A percentile compares a stretch with the other conserved stretches of the same genome.
phyloP scores from a whole-genome alignment of 73 alveolate genomes.

The Tetrahymena borealis region DNA sequence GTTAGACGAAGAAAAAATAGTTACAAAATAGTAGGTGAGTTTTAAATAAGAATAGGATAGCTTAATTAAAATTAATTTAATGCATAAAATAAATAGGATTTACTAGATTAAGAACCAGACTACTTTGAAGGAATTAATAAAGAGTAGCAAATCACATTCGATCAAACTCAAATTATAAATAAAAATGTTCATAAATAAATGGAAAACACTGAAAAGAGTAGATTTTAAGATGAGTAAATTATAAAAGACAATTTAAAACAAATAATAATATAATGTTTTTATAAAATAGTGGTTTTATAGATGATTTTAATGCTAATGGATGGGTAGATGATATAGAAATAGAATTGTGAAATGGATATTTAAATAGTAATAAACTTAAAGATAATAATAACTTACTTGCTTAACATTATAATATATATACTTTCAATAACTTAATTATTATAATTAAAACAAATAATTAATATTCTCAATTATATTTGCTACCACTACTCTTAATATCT shows the following conservation, averaged over 20 bases:
- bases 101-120: background rate
- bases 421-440: no score
- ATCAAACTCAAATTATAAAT: background rate
- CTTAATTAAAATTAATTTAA: background rate
- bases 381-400: background rate
- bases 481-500: no score
- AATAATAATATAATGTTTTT: background rate
- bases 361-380: background rate
- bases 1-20: background rate
- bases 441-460: no score
- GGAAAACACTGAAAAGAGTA: background rate
- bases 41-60: background rate
- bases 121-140: background rate
- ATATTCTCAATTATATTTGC: no score
- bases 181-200: background rate
- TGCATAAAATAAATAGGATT: background rate
- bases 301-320: background rate
- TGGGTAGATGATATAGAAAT: background rate
- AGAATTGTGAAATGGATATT: background rate
- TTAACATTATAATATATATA: no score
- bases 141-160: background rate
- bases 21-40: background rate
- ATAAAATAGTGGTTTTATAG: background rate
- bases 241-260: background rate
- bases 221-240: background rate